These are phyloP conservation scores for Ustilago vetiveriae DNA, from an alignment of 1,284 basidiomycete species.

Conservation along the genomic window DNA sequence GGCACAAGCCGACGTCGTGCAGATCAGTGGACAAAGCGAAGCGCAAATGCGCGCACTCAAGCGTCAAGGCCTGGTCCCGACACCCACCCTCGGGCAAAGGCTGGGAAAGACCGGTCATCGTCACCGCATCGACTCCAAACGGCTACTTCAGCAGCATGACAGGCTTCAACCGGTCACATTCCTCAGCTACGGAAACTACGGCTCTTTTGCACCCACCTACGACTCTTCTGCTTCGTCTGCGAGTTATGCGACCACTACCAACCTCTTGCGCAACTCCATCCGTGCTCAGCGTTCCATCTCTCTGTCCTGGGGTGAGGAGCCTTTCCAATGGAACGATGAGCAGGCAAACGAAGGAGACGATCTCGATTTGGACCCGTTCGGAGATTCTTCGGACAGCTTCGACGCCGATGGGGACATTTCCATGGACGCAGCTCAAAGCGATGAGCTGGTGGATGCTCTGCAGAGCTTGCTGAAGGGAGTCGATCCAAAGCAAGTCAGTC, in stretches of 20 bases:
- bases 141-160: constrained; percentile 11
- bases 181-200: constrained; percentile 57
- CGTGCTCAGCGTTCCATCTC: constrained; percentile 16
- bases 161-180: constrained; percentile 37
- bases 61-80: constrained; percentile 28
- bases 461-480: constrained; percentile 21
- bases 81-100: constrained; percentile 44
- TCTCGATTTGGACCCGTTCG: constrained; percentile 1
- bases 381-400: constrained; percentile 4
- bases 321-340: constrained; percentile 9
- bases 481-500: constrained; percentile 17
- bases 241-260: constrained; percentile 25
- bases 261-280: constrained; percentile 27
- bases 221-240: constrained; percentile 51
- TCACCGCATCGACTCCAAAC: constrained; percentile 25
- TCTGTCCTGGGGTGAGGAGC: constrained; percentile 27
- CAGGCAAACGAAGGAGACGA: constrained; percentile 8
- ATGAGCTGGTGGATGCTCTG: constrained; percentile 9
- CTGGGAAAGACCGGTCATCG: constrained; percentile 17
- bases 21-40: constrained; percentile 43
- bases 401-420: constrained; percentile 15
- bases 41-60: constrained; percentile 24
- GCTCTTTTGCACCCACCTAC: constrained; percentile 58
- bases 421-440: constrained; percentile 5
- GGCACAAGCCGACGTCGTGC: constrained; percentile 56